Evolutionary conservation across 2,329 filamentous ascomycete genomes (phyloP).

Genomic region (Aureobasidium sp.): DNA sequence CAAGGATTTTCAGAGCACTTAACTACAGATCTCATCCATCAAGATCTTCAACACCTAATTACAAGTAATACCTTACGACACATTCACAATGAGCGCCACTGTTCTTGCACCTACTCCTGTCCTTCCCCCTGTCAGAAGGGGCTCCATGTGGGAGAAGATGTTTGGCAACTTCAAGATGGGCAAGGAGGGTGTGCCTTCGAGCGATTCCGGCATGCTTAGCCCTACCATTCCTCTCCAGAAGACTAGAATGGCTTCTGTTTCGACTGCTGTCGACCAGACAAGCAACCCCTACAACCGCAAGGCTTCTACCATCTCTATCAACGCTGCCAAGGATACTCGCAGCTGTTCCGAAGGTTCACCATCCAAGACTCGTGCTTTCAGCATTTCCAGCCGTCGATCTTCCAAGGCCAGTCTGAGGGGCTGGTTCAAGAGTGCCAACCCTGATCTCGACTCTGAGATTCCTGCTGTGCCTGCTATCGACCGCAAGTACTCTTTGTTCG

Average conservation of each 20-base stretch:
- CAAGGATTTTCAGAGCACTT: conserved; percentile 4
- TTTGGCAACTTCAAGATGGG: conserved; percentile 13
- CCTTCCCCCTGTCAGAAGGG: conserved; percentile 6
- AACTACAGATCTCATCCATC: not conserved
- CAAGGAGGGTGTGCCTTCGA: not conserved
- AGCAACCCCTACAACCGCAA: conserved; percentile 5
- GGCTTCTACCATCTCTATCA: not conserved
- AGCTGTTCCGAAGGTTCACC: not conserved
- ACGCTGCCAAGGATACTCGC: not conserved
- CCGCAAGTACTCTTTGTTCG: conserved; percentile 14
- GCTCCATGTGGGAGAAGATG: conserved; percentile 13
- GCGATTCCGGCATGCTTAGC: not conserved
- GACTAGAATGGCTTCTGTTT: not conserved
- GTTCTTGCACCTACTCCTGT: conserved; percentile 12
- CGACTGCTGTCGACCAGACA: conserved; percentile 3
- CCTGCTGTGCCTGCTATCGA: conserved; percentile 14
- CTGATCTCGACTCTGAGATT: conserved; percentile 7
- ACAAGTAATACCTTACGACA: not conserved
- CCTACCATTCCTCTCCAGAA: not conserved
- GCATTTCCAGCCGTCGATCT: conserved; percentile 13
- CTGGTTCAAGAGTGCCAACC: conserved; percentile 16
- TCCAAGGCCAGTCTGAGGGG: conserved; percentile 10
- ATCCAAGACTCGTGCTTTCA: conserved; percentile 4
- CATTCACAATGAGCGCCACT: conserved; percentile 10
- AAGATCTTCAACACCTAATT: conserved; percentile 6